Conservation (phyloP, 257 asterid species). For the Solanum chaucha region DNA sequence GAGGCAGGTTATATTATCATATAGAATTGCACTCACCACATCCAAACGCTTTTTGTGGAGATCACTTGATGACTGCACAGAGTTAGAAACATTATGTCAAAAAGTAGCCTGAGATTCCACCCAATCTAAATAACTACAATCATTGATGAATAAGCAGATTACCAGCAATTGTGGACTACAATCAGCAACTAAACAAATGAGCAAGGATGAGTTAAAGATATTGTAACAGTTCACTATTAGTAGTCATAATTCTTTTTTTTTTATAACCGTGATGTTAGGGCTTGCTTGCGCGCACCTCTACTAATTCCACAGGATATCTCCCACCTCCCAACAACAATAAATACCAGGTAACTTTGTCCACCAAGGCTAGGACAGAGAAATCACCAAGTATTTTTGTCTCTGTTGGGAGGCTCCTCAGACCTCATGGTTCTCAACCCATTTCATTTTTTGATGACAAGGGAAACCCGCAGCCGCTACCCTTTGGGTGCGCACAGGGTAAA, state of each 20-base stretch:
- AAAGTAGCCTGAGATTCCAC: background rate
- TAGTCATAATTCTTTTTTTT: background rate
- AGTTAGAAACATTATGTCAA: constrained; percentile 14
- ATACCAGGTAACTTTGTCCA: background rate
- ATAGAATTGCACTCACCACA: constrained; percentile 38
- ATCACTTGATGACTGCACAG: constrained; percentile 61
- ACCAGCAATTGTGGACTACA: background rate
- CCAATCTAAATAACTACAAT: background rate
- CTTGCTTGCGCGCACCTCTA: background rate
- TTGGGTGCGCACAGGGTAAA: no score
- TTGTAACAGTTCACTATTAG: background rate
- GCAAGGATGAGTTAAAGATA: background rate
- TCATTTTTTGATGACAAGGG: background rate
- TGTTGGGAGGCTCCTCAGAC: background rate
- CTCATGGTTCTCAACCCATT: background rate
- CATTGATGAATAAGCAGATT: background rate
- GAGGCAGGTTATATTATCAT: background rate
- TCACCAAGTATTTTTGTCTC: background rate
- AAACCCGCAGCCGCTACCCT: no score
- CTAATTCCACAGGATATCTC: background rate
- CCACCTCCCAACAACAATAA: background rate
- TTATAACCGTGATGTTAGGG: background rate
- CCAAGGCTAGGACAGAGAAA: background rate
- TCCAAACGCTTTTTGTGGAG: constrained; percentile 80
- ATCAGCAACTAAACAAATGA: background rate